Percentiles rank a stretch among this genome's conserved stretches.
Evolutionary conservation across 352 stramenopile species (phyloP).

Genomic region (Blastocystis sp.): DNA sequence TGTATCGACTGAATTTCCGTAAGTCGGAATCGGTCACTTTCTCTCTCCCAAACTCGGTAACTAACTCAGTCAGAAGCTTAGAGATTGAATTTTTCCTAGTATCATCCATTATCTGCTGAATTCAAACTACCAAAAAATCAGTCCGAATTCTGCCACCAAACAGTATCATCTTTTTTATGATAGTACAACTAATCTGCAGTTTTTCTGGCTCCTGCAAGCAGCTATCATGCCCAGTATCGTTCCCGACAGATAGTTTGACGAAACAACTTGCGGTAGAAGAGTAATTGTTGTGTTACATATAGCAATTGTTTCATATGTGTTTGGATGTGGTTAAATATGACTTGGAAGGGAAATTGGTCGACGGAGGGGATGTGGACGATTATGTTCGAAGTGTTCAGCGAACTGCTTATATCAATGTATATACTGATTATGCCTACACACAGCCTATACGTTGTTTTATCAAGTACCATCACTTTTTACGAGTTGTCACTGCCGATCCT

Average conservation of each 20-base stretch:
- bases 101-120: not conserved
- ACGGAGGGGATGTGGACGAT: not conserved
- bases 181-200: not conserved
- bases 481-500: not conserved
- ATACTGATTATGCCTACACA: not conserved
- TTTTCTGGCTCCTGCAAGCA: not conserved
- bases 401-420: not conserved
- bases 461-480: not conserved
- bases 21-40: not conserved
- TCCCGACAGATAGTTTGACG: not conserved
- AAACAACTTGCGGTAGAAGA: not conserved
- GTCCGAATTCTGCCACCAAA: not conserved
- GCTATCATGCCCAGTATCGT: not conserved
- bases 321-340: not conserved
- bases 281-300: not conserved
- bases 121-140: not conserved
- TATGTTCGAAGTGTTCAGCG: conserved; percentile 1
- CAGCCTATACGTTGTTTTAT: conserved; percentile 2
- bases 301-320: not conserved
- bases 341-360: not conserved
- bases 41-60: not conserved
- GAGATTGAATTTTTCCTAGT: conserved; percentile 6
- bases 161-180: not conserved
- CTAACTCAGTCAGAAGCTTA: not conserved
- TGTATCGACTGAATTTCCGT: not conserved